Base-by-base conservation (phyloP, 106 monocot genomes). In the Gastrodia elata region DNA sequence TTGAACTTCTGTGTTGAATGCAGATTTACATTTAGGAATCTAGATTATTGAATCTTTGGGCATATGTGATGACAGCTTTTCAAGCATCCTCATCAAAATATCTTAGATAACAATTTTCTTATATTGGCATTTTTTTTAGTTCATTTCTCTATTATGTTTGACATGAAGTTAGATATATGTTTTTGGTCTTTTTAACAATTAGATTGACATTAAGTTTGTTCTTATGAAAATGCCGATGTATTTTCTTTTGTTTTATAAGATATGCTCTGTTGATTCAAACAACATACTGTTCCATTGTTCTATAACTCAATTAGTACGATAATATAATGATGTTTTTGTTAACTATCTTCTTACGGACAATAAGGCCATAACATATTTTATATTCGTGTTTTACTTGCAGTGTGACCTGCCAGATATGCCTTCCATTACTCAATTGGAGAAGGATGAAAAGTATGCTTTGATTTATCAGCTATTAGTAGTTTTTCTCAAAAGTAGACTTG, bases 331-430 rank as follows among this genome's bases (percentile, higher is more conserved):
- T 61, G n/a, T 52, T 68, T 4, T 72, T 41, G 13, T 79, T 38
- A 52, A 22, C 52, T 52, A 52, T 52, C 22, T 52, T 52, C 20
- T 7, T 6, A 22, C 52, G 7, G 0, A 4, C 52, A 5, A n/a
- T 52, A n/a, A n/a, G n/a, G 52, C 22, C 3, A 22, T 22, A 32
- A 10, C 33, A 32, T 30, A 61, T 61, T 61, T 59, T 11, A 13
- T 61, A 32, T 61, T 61, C 11, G 1, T 61, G 32, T 30, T 61
- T 61, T 78, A 77, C 9, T 73, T 83, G 79, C 90, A 98, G 97
- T 90, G 90, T 83, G 97, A 98, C 83, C 82, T 98, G 72, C 78
- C 93, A 39, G 90, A 93, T 75, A 77, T 93, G 84, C 92, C 90
- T 74, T 93, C 87, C 49, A 82, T 98, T 61, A 67, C 18, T 22